Evolutionary conservation across 768 basidiomycete genomes (phyloP).

Genomic region (Pulveroboletus ravenelii): DNA sequence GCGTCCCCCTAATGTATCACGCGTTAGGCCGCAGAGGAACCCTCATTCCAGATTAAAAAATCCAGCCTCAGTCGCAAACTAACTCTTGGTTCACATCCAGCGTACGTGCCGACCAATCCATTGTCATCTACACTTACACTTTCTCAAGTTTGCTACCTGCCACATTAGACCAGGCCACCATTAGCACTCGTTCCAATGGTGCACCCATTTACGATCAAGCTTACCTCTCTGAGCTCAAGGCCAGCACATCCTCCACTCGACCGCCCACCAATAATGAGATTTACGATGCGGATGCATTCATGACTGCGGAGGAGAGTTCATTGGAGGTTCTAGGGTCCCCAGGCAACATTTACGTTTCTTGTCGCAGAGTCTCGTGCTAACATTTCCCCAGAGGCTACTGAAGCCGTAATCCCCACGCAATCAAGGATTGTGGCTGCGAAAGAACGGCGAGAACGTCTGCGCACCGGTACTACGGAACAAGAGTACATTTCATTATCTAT

Average conservation of each 20-base stretch:
- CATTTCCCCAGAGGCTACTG: conserved; percentile 31
- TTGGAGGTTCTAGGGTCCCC: conserved; percentile 28
- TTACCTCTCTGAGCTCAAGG: conserved; percentile 74
- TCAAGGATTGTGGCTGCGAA: conserved; percentile 70
- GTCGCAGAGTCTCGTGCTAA: not conserved
- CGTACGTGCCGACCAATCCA: conserved; percentile 32
- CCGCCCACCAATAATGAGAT: conserved; percentile 36
- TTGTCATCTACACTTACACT: conserved; percentile 6
- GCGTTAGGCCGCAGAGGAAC: conserved; percentile 50
- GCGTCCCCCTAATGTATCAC: conserved; percentile 26
- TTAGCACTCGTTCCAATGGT: conserved; percentile 40
- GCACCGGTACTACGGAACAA: conserved; percentile 47
- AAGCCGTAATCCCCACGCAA: conserved; percentile 59
- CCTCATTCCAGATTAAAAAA: conserved; percentile 77
- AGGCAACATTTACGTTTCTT: conserved; percentile 21
- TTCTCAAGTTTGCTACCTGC: conserved; percentile 36
- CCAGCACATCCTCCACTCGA: conserved; percentile 61
- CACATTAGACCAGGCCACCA: conserved; percentile 52
- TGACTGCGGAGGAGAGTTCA: conserved; percentile 38
- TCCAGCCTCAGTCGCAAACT: conserved; percentile 69
- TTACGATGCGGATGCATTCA: conserved; percentile 49
- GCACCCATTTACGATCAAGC: conserved; percentile 67
- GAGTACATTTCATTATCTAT: conserved; percentile 81
- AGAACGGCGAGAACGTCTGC: conserved; percentile 67
- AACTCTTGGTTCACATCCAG: conserved; percentile 49